Evolutionary conservation across 192 early-diverging fungal species (phyloP), one percentile per base, ranked within the genome.

Genomic region (Coemansia umbellata): DNA sequence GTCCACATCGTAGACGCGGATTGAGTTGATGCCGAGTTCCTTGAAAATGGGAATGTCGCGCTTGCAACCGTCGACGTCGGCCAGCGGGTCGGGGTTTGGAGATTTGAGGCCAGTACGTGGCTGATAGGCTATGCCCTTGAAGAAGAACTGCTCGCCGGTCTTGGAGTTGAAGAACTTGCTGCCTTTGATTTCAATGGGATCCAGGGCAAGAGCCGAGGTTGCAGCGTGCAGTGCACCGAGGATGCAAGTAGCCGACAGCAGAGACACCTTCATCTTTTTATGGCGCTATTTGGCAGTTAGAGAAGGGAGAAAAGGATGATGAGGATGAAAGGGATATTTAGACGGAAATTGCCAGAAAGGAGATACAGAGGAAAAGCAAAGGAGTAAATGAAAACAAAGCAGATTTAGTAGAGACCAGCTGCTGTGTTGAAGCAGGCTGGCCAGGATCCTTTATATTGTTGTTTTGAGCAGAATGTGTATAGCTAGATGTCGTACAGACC

Each of bases 41-140:
- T 84, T 81, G 77, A 89, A 84, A 19, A 84, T 55, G 18, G 66
- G 53, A 18, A 82, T 67, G 58, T 89, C 85, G 41, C 84, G 80
- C 58, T 77, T 75, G 66, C 87, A 89, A 19, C 78, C 82, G 19
- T 53, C 62, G 9, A 74, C 61, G 56, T 85, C 83, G 6, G 83
- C 71, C 37, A 89, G 74, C 17, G 85, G 85, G 56, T 87, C 87
- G 11, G 48, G 53, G 30, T 50, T 62, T 23, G 70, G 66, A 32
- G 36, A 35, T 17, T 53, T 60, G 18, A 72, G 40, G 1, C 71
- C 70, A 14, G 75, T 66, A 44, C 72, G 68, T 18, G 87, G 87
- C 59, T 87, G 87, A 44, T 89, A 89, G 1, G 83, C 82, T 5
- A 87, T 75, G 23, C 85, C 87, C 62, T 87, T 89, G 67, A 87